A percentile compares a stretch with the other conserved stretches of the same genome.
phyloP scores from a whole-genome alignment of 148 eudicot species.

The Simmondsia chinensis region DNA sequence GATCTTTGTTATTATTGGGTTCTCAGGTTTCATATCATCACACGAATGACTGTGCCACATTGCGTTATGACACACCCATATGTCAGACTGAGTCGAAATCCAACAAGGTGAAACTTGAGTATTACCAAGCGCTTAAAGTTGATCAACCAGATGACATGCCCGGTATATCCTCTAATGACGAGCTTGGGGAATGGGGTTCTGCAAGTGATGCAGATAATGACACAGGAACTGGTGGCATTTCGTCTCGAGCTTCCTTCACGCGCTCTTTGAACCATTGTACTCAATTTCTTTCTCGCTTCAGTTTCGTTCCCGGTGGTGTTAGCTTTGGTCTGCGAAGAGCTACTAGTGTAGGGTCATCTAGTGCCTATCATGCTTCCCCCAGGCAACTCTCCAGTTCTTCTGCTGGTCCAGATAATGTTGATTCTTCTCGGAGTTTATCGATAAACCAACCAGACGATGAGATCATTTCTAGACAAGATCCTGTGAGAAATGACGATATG shows the following conservation, averaged over 20 bases:
- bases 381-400: constrained; percentile 24
- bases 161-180: constrained; percentile 29
- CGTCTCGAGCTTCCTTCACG: constrained; percentile 47
- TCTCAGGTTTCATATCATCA: constrained; percentile 33
- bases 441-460: constrained; percentile 23
- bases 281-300: constrained; percentile 74
- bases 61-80: constrained; percentile 19
- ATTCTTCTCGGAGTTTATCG: constrained; percentile 22
- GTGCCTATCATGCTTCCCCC: constrained; percentile 42
- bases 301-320: constrained; percentile 59
- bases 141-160: constrained; percentile 37
- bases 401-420: constrained; percentile 23
- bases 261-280: constrained; percentile 41
- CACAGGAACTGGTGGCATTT: constrained; percentile 34
- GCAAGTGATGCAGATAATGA: constrained; percentile 23
- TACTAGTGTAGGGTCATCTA: constrained; percentile 50
- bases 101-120: constrained; percentile 35
- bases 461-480: constrained; percentile 17
- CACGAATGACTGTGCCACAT: too few relatives aligned
- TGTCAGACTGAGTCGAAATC: constrained; percentile 25
- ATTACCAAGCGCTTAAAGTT: constrained; percentile 31
- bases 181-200: constrained; percentile 50
- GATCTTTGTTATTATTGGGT: constrained; percentile 4
- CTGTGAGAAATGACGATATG: constrained; percentile 21
- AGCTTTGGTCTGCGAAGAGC: constrained; percentile 78